These are phyloP conservation scores for Metschnikowia arizonensis DNA, from an alignment of 805 yeast genomes.

Conservation along the genomic window DNA sequence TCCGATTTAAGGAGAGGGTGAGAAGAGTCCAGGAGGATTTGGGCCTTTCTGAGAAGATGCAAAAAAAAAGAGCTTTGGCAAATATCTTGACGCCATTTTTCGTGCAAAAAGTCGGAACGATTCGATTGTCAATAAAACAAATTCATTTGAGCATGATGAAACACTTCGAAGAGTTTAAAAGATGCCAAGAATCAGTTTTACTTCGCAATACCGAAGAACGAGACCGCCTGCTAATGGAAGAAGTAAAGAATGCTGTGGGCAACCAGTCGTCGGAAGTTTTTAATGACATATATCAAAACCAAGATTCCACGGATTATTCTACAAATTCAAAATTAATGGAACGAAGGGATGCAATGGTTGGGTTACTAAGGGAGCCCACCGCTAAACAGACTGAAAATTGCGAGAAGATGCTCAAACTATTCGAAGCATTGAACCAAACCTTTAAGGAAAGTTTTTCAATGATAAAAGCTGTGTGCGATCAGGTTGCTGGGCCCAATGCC, in stretches of 20 bases:
- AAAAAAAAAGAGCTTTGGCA: neutral
- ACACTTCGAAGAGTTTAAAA: neutral
- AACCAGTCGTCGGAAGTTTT: neutral
- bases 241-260: neutral
- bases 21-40: neutral
- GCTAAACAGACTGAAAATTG: neutral
- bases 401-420: neutral
- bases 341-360: neutral
- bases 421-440: neutral
- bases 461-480: neutral
- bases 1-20: neutral
- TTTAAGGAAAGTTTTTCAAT: neutral
- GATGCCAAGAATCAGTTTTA: neutral
- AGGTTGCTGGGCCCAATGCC: neutral
- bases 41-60: neutral
- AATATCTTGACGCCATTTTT: neutral
- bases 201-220: neutral
- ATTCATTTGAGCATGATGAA: neutral
- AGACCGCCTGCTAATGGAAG: neutral
- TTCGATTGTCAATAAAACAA: neutral
- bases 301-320: neutral
- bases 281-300: neutral
- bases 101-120: neutral
- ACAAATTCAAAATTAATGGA: neutral
- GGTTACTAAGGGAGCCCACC: neutral